A percentile compares a stretch with the other conserved stretches of the same genome.
Conservation (phyloP, 2,329 filamentous ascomycete genomes). For the Aspergillus alliaceus region DNA sequence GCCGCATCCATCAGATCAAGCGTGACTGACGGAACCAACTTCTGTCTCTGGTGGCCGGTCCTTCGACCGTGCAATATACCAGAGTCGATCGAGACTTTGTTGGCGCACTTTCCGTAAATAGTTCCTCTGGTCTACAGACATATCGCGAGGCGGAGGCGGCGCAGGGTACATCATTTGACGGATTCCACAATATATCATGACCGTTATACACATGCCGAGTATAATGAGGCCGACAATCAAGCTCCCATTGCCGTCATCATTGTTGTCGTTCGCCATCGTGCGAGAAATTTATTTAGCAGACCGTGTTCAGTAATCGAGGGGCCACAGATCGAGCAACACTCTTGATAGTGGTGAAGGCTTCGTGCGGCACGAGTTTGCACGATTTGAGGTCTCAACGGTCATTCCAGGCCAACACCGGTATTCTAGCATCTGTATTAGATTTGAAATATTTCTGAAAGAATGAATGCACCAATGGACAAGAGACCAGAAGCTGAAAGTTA, state of each 20-base stretch:
- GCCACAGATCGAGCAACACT: neutral
- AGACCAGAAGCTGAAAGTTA: neutral
- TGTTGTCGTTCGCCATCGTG: neutral
- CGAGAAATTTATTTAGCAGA: neutral
- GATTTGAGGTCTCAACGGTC: neutral
- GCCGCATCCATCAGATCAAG: neutral
- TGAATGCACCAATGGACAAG: neutral
- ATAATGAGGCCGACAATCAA: neutral
- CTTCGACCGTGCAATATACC: neutral
- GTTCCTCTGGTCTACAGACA: neutral
- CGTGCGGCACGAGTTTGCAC: neutral
- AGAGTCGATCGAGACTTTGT: neutral
- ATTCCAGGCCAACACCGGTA: neutral
- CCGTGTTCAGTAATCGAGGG: neutral
- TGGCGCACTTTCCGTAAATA: neutral
- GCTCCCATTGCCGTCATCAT: neutral
- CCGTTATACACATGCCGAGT: neutral
- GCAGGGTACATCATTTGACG: neutral
- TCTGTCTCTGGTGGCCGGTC: neutral
- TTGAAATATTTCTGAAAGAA: neutral
- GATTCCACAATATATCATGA: constrained; percentile 1
- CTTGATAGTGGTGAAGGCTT: neutral
- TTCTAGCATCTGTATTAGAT: neutral
- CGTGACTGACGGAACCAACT: neutral
- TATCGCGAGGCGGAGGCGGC: neutral